Base-by-base conservation (phyloP, 257 asterid genomes). In the Ocimum tenuiflorum region DNA sequence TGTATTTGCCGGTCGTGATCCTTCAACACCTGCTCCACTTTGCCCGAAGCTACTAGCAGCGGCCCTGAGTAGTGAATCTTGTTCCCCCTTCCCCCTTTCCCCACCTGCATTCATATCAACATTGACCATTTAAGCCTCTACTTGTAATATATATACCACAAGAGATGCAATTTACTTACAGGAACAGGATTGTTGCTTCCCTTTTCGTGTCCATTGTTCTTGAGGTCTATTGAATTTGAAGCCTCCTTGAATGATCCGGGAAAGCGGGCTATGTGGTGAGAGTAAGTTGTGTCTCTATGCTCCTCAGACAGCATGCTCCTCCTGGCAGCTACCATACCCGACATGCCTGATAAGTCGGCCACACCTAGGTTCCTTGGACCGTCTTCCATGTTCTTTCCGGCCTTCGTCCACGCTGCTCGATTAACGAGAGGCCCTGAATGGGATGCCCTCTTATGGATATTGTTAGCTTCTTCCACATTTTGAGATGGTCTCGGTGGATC, bases 21-120 rank as follows among this genome's bases (percentile, higher is more conserved):
- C 77, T 86, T 88, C 77, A 94, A 57, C 76, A 81, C 83, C 83
- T 90, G 95, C 49, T 94, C 97, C 80, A 86, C 82, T 83, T 86
- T 88, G 54, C 90, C 94, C 0, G 97, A 84, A 11, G 97, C 95
- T 27, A 81, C 97, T 31, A 88, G 77, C 64, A 94, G 63, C 0
- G 99, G 97, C 20, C 99, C 99, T 0, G 99, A 94, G 83, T 87
- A 94, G 82, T 94, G 96, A 13, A 94, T 88, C 60, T 82, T 90
- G 76, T 78, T 90, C 60, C 90, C 91, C 68, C 80, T 38, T 38
- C 7, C 7, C 45, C 45, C 45, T 38, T 38, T 38, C n/a, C 45
- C 13, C 45, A 38, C 3, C 45, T 38, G 45, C n/a, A n/a, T n/a
- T n/a, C n/a, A n/a, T n/a, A n/a, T n/a, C n/a, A n/a, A n/a, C n/a